Conservation (phyloP, 2,329 filamentous ascomycete species). For the Xylariaceae sp. region DNA sequence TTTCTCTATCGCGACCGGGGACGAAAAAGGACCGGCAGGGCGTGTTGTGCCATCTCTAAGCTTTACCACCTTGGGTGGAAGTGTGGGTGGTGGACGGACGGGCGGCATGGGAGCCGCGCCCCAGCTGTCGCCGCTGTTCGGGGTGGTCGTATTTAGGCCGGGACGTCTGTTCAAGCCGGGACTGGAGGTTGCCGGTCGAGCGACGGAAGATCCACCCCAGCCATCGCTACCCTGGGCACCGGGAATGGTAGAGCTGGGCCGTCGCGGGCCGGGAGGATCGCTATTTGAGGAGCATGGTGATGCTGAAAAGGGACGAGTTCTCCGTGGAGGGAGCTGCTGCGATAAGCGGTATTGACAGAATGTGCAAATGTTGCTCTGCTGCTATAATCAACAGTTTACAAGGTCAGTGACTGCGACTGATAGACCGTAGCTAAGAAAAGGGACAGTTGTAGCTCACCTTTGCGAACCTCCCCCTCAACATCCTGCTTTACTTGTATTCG, state of each 20-base stretch:
- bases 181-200: too few species aligned
- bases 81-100: too few species aligned
- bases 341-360: slow-evolving; percentile 11
- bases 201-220: too few species aligned
- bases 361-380: slow-evolving; percentile 27
- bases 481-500: slow-evolving; percentile 13
- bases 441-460: slow-evolving; percentile 19
- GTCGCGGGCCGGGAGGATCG: not conserved
- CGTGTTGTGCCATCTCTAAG: too few species aligned
- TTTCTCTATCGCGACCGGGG: too few species aligned
- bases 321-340: not conserved
- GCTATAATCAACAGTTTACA: slow-evolving; percentile 14
- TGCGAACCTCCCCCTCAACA: slow-evolving; percentile 29
- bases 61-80: too few species aligned
- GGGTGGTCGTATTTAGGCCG: not conserved
- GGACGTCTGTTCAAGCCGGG: not conserved
- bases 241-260: too few species aligned
- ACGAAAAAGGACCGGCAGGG: too few species aligned
- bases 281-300: not conserved
- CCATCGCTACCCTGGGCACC: too few species aligned
- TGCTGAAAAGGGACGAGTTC: slow-evolving; percentile 1
- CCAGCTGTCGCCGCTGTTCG: too few species aligned
- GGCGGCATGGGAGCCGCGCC: too few species aligned
- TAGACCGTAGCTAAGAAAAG: not conserved
- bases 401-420: slow-evolving; percentile 7